Percentiles rank a stretch among this genome's conserved stretches.
Conservation (phyloP, 176 grass and related monocot genomes). For the Canna indica region DNA sequence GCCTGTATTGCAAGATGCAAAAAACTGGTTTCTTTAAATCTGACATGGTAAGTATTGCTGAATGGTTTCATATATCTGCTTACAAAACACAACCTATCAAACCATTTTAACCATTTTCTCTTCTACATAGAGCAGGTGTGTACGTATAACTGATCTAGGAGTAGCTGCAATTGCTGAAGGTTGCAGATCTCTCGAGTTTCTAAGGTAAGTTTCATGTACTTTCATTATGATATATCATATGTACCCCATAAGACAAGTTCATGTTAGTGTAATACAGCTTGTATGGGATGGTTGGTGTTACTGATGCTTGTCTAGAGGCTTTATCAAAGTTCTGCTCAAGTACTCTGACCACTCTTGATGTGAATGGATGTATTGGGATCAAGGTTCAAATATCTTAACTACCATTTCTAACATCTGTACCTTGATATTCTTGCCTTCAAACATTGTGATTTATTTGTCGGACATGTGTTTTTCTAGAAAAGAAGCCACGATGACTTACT, state of each 20-base stretch:
- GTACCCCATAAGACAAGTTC: background rate
- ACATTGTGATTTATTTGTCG: background rate
- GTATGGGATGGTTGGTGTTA: slow-evolving; percentile 81
- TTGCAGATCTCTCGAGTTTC: slow-evolving; percentile 48
- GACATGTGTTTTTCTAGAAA: slow-evolving; percentile 30
- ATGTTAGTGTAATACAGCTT: slow-evolving; percentile 36
- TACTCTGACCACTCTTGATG: slow-evolving; percentile 71
- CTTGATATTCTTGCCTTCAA: background rate
- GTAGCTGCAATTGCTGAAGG: slow-evolving; percentile 58
- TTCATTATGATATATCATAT: slow-evolving; percentile 1
- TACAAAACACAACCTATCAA: background rate
- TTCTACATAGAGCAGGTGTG: slow-evolving; percentile 51
- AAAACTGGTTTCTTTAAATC: slow-evolving; percentile 58
- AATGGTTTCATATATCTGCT: slow-evolving; percentile 6
- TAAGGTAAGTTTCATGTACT: slow-evolving; percentile 46
- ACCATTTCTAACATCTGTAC: background rate
- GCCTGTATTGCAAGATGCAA: slow-evolving; percentile 59
- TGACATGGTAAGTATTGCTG: slow-evolving; percentile 52
- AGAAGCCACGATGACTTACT: slow-evolving; percentile 54
- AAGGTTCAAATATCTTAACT: slow-evolving; percentile 33
- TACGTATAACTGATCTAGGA: slow-evolving; percentile 70
- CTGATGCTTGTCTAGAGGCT: slow-evolving; percentile 60
- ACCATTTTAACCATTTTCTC: no score
- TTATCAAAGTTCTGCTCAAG: slow-evolving; percentile 53
- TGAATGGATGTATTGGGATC: slow-evolving; percentile 85